Conservation (phyloP, 2,329 filamentous ascomycete species). For the Rhynchosporium agropyri region DNA sequence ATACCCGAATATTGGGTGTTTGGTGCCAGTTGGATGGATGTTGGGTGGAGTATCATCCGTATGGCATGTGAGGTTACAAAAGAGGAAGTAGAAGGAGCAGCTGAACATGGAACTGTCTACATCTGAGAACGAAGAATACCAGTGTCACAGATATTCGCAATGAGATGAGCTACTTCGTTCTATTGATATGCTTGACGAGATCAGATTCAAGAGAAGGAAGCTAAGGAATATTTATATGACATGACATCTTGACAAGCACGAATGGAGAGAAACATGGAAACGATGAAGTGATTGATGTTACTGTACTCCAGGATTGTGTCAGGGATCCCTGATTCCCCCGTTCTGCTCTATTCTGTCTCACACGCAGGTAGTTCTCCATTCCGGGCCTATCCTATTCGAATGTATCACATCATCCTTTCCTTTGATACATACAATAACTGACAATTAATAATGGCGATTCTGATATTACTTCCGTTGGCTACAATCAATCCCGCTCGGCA, state of each 20-base stretch:
- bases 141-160: not conserved
- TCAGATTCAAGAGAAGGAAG: not conserved
- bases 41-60: no score
- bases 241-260: not conserved
- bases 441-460: slow-evolving; percentile 2
- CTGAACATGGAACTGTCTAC: not conserved
- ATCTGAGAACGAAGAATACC: slow-evolving; percentile 6
- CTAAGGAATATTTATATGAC: not conserved
- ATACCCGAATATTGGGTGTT: not conserved
- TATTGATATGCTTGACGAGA: not conserved
- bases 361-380: no score
- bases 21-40: not conserved
- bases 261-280: not conserved
- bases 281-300: not conserved
- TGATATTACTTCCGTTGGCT: slow-evolving; percentile 1
- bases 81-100: not conserved
- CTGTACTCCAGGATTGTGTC: not conserved
- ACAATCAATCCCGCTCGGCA: not conserved
- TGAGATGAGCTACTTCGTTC: not conserved
- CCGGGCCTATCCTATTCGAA: not conserved
- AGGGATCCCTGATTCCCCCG: not conserved
- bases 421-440: not conserved
- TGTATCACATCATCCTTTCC: not conserved
- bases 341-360: not conserved
- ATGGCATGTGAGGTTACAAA: not conserved